These are phyloP conservation scores for Chlamydomonas sp. DNA, from an alignment of 139 green algal genomes.

Conservation along the genomic window DNA sequence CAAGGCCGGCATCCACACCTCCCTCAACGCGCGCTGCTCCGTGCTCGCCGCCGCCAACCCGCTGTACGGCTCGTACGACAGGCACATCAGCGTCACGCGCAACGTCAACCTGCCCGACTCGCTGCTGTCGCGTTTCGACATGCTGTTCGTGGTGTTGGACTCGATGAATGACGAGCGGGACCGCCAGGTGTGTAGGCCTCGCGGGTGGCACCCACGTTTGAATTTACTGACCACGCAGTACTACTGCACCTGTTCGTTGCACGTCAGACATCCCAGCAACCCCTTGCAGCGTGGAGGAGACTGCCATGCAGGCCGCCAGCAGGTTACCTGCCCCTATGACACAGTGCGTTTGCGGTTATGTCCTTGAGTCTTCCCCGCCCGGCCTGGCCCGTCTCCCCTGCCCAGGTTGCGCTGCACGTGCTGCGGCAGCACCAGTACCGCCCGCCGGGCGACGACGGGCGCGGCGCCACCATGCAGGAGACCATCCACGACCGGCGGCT, in stretches of 20 bases:
- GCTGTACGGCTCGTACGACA: slow-evolving; percentile 78
- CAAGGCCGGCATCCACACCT: slow-evolving; percentile 97
- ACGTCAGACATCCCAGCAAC: no score
- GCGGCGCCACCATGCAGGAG: slow-evolving; percentile 42
- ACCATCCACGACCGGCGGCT: slow-evolving; percentile 54
- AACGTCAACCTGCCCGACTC: slow-evolving; percentile 99
- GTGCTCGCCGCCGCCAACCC: slow-evolving; percentile 93
- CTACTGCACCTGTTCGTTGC: background rate
- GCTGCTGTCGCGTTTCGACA: slow-evolving; percentile 97
- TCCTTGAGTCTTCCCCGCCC: background rate
- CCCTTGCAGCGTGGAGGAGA: no score
- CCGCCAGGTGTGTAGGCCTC: slow-evolving; percentile 53
- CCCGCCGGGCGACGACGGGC: slow-evolving; percentile 68
- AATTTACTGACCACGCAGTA: background rate
- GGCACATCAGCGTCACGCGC: slow-evolving; percentile 77
- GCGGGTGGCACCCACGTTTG: background rate
- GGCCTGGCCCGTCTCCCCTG: background rate
- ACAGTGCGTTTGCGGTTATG: background rate
- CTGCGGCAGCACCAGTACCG: slow-evolving; percentile 94
- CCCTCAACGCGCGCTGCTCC: slow-evolving; percentile 96
- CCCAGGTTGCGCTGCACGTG: slow-evolving; percentile 66
- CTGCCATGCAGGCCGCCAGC: no score
- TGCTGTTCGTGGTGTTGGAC: slow-evolving; percentile 98
- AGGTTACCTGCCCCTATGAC: background rate
- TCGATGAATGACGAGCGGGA: slow-evolving; percentile 84